A percentile compares a stretch with the other conserved stretches of the same genome.
phyloP scores from a whole-genome alignment of 2,329 filamentous ascomycete genomes.

The Trichoderma atrobrunneum region DNA sequence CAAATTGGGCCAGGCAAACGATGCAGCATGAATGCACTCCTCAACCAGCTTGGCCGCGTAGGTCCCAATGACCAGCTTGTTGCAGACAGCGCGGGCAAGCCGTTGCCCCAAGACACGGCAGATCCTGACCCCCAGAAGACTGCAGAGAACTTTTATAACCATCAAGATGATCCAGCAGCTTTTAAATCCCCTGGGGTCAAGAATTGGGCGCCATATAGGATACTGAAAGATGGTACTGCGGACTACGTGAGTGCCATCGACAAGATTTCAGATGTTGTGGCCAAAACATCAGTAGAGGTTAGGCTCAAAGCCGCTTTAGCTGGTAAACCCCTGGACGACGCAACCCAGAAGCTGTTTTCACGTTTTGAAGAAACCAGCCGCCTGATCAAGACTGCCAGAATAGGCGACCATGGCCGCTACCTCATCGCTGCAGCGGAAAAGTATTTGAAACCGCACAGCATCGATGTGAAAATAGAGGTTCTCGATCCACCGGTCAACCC shows the following conservation, averaged over 20 bases:
- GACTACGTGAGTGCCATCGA: neutral
- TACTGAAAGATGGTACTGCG: neutral
- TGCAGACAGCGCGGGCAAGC: neutral
- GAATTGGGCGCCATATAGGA: neutral
- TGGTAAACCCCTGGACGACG: neutral
- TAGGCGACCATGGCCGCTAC: neutral
- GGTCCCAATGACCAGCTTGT: neutral
- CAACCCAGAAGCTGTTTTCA: neutral
- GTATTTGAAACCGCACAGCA: neutral
- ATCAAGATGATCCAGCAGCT: too few species aligned
- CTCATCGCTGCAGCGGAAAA: too few species aligned
- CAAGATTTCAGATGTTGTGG: neutral
- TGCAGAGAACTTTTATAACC: neutral
- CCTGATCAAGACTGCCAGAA: constrained; percentile 4
- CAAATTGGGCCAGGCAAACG: neutral
- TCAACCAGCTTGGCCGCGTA: neutral
- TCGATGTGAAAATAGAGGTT: neutral
- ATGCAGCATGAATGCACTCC: neutral
- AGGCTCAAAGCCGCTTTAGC: neutral
- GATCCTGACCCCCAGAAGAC: neutral
- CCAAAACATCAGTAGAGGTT: neutral
- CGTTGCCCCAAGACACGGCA: neutral
- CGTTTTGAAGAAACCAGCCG: neutral
- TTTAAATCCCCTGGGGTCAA: too few species aligned
- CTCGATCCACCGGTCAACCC: neutral